Evolutionary conservation across 2,329 filamentous ascomycete genomes (phyloP).

Genomic region (Cladosporium sp.): DNA sequence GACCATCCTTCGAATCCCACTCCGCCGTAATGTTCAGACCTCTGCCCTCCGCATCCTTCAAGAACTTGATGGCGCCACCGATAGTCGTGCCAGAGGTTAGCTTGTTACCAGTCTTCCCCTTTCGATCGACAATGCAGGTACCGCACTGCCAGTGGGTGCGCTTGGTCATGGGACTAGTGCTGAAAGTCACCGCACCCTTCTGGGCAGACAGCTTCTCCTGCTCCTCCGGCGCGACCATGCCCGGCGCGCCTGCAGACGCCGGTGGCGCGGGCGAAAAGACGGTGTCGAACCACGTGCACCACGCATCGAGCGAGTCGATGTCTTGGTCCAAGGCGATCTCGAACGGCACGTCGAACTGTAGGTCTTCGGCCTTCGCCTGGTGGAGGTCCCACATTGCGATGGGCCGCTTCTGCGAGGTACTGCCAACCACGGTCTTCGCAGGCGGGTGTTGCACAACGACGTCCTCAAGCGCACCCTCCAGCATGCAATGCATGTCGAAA

Average conservation of each 20-base stretch:
- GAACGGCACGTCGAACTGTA: conserved; percentile 69
- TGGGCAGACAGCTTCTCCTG: conserved; percentile 47
- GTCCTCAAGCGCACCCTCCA: conserved; percentile 72
- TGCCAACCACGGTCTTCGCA: conserved; percentile 31
- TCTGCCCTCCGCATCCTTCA: conserved; percentile 30
- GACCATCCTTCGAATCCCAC: conserved; percentile 30
- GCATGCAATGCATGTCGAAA: conserved; percentile 91
- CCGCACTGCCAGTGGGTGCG: conserved; percentile 91
- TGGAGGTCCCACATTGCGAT: conserved; percentile 76
- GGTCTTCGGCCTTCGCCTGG: conserved; percentile 61
- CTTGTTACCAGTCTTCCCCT: conserved; percentile 34
- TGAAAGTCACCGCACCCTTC: conserved; percentile 66
- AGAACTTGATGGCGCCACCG: conserved; percentile 11
- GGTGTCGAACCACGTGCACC: conserved; percentile 88
- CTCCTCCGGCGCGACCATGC: conserved; percentile 33
- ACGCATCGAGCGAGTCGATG: conserved; percentile 71
- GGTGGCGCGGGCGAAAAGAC: conserved; percentile 68
- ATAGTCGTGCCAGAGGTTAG: conserved; percentile 1
- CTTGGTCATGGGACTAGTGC: conserved; percentile 69
- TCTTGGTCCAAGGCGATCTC: conserved; percentile 54
- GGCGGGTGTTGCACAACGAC: conserved; percentile 31
- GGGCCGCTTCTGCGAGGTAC: conserved; percentile 42
- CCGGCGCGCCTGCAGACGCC: conserved; percentile 40
- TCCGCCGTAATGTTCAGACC: conserved; percentile 35
- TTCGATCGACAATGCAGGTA: conserved; percentile 61